These are phyloP conservation scores for Erodium moschatum DNA, from an alignment of 441 rosid genomes.

Conservation along the genomic window DNA sequence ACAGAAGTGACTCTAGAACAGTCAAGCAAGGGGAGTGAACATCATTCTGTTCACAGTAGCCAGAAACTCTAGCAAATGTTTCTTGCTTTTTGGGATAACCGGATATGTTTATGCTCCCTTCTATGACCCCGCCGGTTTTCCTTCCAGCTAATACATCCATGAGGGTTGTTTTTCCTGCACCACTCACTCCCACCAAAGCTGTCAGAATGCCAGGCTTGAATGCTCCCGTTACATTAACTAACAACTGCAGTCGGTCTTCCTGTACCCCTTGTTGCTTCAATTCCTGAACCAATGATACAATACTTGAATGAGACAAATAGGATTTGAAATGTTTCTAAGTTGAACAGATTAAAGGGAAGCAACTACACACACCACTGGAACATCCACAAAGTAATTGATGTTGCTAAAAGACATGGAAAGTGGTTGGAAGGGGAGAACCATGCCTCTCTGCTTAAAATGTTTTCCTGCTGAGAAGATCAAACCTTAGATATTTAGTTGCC, in stretches of 20 bases:
- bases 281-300: slow-evolving; percentile 30
- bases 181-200: slow-evolving; percentile 87
- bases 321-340: neutral
- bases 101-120: slow-evolving; percentile 46
- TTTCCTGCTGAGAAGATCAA: slow-evolving; percentile 48
- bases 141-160: slow-evolving; percentile 79
- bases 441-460: slow-evolving; percentile 52
- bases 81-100: slow-evolving; percentile 65
- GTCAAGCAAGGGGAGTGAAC: slow-evolving; percentile 69
- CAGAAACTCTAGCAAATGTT: slow-evolving; percentile 61
- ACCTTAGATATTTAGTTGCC: slow-evolving; percentile 3
- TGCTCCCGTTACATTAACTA: slow-evolving; percentile 70
- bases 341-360: neutral
- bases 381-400: slow-evolving; percentile 50
- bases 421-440: slow-evolving; percentile 84
- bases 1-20: slow-evolving; percentile 52
- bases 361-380: slow-evolving; percentile 50
- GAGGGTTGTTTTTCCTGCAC: slow-evolving; percentile 80
- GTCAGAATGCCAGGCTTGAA: slow-evolving; percentile 91
- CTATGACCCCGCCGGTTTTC: slow-evolving; percentile 59
- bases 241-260: slow-evolving; percentile 47
- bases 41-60: slow-evolving; percentile 71
- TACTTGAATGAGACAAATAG: neutral
- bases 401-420: slow-evolving; percentile 58
- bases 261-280: slow-evolving; percentile 50